phyloP scores from a whole-genome alignment of 202 grass and related monocot genomes.

The Carex sylvatica region DNA sequence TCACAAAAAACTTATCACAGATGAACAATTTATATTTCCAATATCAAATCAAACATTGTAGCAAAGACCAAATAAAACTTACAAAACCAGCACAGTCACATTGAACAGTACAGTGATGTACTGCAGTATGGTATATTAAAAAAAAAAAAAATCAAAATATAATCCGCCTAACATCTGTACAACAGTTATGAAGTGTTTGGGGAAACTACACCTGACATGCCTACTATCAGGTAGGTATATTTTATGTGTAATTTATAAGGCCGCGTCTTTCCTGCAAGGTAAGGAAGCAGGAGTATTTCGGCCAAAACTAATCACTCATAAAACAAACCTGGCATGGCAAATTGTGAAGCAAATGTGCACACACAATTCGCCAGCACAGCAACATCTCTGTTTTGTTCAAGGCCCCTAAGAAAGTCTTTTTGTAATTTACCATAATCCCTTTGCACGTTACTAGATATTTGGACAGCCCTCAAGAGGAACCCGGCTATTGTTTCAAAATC shows the following conservation, averaged over 20 bases:
- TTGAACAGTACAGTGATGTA: neutral
- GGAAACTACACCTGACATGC: conserved; percentile 23
- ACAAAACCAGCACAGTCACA: conserved; percentile 13
- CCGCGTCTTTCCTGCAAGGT: neutral
- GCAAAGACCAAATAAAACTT: neutral
- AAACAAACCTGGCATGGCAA: conserved; percentile 52
- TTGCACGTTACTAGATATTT: conserved; percentile 40
- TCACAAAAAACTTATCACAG: neutral
- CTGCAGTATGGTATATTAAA: conserved; percentile 9
- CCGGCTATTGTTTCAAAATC: conserved; percentile 45
- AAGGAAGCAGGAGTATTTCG: neutral
- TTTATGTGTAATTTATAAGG: conserved; percentile 13
- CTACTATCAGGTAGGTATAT: neutral
- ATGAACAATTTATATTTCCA: neutral
- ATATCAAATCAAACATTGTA: neutral
- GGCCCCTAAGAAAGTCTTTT: conserved; percentile 39
- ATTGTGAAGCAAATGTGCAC: conserved; percentile 37
- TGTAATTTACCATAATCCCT: conserved; percentile 43
- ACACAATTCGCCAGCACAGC: conserved; percentile 33
- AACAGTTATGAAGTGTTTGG: conserved; percentile 32
- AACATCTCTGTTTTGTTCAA: conserved; percentile 43
- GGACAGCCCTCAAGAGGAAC: conserved; percentile 45
- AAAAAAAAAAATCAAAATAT: conserved; percentile 9
- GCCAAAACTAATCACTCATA: conserved; percentile 19
- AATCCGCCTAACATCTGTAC: conserved; percentile 30